These are phyloP conservation scores for Plasmodium gaboni DNA, from an alignment of 169 alveolate genomes.

Conservation along the genomic window DNA sequence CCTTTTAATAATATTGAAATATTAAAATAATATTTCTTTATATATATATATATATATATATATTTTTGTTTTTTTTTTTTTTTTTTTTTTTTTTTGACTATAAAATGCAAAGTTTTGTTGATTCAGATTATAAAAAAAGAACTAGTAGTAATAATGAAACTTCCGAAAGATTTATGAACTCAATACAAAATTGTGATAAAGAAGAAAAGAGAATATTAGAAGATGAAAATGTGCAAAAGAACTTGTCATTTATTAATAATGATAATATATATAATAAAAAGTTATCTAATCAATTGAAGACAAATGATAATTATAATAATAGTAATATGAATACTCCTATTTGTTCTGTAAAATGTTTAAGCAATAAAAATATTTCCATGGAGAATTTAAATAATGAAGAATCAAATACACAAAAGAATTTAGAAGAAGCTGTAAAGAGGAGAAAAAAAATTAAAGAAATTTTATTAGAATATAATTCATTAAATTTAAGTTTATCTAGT, in stretches of 20 bases:
- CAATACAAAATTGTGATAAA: neutral
- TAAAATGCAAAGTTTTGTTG: slow-evolving; percentile 55
- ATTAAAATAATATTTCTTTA: neutral
- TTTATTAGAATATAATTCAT: slow-evolving; percentile 51
- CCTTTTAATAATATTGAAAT: too few relatives aligned
- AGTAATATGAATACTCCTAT: neutral
- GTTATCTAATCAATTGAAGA: slow-evolving; percentile 17
- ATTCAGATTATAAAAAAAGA: slow-evolving; percentile 9
- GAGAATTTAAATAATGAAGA: slow-evolving; percentile 25
- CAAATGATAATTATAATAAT: slow-evolving; percentile 12
- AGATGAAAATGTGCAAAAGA: slow-evolving; percentile 4
- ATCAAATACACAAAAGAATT: slow-evolving; percentile 36
- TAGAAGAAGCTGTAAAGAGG: slow-evolving; percentile 74
- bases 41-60: slow-evolving; percentile 6
- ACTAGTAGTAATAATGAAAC: slow-evolving; percentile 11
- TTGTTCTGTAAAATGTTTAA: slow-evolving; percentile 1
- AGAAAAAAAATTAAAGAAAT: slow-evolving; percentile 65
- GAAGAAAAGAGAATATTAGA: slow-evolving; percentile 21
- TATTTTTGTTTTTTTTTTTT: too few relatives aligned
- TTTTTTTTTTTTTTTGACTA: neutral
- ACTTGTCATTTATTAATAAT: slow-evolving; percentile 8
- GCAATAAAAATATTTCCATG: slow-evolving; percentile 14
- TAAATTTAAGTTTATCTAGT: slow-evolving; percentile 52
- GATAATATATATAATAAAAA: slow-evolving; percentile 4
- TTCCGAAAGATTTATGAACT: slow-evolving; percentile 17